Percentiles rank a stretch among this genome's conserved stretches.
Evolutionary conservation across 805 yeast species (phyloP).

Genomic region (Candida sakaeoensis): DNA sequence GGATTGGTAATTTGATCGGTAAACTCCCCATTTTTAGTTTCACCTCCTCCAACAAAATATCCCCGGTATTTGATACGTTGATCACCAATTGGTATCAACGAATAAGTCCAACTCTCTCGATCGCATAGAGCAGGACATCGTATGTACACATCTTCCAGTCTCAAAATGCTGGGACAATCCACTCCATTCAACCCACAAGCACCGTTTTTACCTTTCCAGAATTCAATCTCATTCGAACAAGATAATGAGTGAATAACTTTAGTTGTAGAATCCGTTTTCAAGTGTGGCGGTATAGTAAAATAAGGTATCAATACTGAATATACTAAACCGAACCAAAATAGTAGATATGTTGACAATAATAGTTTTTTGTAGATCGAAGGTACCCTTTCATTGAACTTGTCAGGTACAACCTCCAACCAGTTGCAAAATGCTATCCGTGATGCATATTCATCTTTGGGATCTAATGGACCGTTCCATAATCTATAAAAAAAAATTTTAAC

Average conservation of each 20-base stretch:
- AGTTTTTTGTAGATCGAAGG: slow-evolving; percentile 24
- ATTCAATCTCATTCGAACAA: slow-evolving; percentile 41
- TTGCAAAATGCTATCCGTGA: slow-evolving; percentile 19
- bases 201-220: slow-evolving; percentile 76
- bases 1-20: slow-evolving; percentile 46
- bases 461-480: slow-evolving; percentile 56
- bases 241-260: slow-evolving; percentile 41
- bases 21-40: slow-evolving; percentile 9
- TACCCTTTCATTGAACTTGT: slow-evolving; percentile 24
- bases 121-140: slow-evolving; percentile 90
- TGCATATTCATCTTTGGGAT: slow-evolving; percentile 48
- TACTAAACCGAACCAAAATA: slow-evolving; percentile 44
- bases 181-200: slow-evolving; percentile 71
- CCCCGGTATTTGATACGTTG: slow-evolving; percentile 65
- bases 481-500: slow-evolving; percentile 20
- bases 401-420: slow-evolving; percentile 41
- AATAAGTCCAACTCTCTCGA: slow-evolving; percentile 69
- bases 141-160: slow-evolving; percentile 42
- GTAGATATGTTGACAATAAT: slow-evolving; percentile 35
- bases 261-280: slow-evolving; percentile 15
- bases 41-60: slow-evolving; percentile 77
- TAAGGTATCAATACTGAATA: slow-evolving; percentile 43
- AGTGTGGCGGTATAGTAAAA: slow-evolving; percentile 38
- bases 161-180: slow-evolving; percentile 46
- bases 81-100: slow-evolving; percentile 71